Conservation (phyloP, 805 yeast species). For the Yarrowia yakushimensis region DNA sequence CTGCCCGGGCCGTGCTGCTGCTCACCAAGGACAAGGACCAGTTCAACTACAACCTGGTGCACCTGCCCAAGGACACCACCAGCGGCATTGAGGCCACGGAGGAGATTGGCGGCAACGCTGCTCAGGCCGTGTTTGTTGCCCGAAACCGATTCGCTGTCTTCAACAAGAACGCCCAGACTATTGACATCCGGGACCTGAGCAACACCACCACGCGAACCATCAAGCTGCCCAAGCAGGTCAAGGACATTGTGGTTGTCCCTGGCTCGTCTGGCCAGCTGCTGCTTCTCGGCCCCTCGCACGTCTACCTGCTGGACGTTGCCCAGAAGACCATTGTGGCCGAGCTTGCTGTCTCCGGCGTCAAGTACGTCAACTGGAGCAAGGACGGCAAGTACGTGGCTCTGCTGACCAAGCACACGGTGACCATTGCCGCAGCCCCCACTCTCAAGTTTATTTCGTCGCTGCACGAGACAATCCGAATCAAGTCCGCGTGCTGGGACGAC, state of each 20-base stretch:
- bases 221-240: conserved; percentile 51
- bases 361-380: conserved; percentile 83
- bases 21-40: conserved; percentile 58
- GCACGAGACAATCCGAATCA: conserved; percentile 95
- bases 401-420: conserved; percentile 85
- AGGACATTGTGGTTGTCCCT: conserved; percentile 55
- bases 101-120: conserved; percentile 73
- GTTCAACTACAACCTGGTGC: conserved; percentile 69
- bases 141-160: conserved; percentile 91
- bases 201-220: conserved; percentile 80
- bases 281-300: conserved; percentile 66
- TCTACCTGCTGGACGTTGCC: conserved; percentile 85
- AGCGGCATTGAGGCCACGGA: conserved; percentile 91
- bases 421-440: conserved; percentile 69
- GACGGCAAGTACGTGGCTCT: conserved; percentile 87
- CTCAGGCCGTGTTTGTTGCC: conserved; percentile 84
- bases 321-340: conserved; percentile 77
- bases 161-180: conserved; percentile 56
- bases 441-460: conserved; percentile 74
- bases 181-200: conserved; percentile 79
- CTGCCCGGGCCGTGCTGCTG: conserved; percentile 81
- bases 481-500: conserved; percentile 97
- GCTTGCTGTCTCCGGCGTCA: conserved; percentile 68
- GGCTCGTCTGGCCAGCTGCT: conserved; percentile 84
- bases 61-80: conserved; percentile 71